Percentiles rank a stretch among this genome's conserved stretches.
Conservation (phyloP, 805 yeast species). For the Diddensiella transvaalensis region DNA sequence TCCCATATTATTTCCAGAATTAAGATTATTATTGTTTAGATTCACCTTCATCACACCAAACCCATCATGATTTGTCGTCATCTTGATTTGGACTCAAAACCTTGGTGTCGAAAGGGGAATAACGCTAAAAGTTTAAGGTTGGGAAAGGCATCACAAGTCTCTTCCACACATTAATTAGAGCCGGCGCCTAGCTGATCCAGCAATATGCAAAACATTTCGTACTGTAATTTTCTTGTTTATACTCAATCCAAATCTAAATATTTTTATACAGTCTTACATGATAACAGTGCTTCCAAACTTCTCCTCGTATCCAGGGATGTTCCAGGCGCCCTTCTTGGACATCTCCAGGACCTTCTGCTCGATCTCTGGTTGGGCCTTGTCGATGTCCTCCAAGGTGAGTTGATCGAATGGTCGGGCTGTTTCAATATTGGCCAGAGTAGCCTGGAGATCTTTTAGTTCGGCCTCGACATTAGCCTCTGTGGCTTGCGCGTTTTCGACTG, state of each 20-base stretch:
- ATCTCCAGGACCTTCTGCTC: conserved; percentile 92
- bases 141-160: no score
- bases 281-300: conserved; percentile 96
- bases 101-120: not conserved
- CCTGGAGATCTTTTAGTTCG: conserved; percentile 80
- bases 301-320: conserved; percentile 97
- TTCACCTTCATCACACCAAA: conserved; percentile 15
- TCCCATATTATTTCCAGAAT: not conserved
- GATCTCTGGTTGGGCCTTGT: conserved; percentile 94
- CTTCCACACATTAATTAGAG: no score
- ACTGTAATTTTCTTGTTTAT: no score
- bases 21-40: conserved; percentile 5
- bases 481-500: conserved; percentile 88
- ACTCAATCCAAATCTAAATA: no score
- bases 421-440: conserved; percentile 90
- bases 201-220: no score
- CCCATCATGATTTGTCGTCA: conserved; percentile 10
- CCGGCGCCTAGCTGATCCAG: no score
- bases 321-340: conserved; percentile 97
- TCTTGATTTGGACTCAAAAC: not conserved
- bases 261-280: conserved; percentile 45
- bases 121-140: no score
- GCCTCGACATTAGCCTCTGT: conserved; percentile 85
- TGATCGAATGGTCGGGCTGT: conserved; percentile 97
- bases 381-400: conserved; percentile 91